Conservation (phyloP, 805 yeast species). For the Ogataea minuta region DNA sequence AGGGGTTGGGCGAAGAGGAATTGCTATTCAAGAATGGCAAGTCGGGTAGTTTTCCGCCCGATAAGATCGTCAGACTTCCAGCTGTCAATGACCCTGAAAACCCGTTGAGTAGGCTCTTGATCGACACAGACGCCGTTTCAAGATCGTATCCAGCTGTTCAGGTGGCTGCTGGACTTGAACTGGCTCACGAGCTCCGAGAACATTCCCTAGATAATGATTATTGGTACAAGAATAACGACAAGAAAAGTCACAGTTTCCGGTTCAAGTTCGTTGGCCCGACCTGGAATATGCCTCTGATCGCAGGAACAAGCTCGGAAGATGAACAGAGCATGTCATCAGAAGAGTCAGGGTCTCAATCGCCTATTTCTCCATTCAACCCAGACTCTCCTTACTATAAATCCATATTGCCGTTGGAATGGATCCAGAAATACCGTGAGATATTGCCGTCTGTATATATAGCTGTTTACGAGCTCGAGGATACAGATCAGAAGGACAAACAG, state of each 20-base stretch:
- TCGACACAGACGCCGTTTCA: slow-evolving; percentile 10
- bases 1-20: slow-evolving; percentile 38
- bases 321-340: slow-evolving; percentile 1
- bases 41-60: slow-evolving; percentile 4
- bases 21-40: slow-evolving; percentile 2
- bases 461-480: slow-evolving; percentile 39
- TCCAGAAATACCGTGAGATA: slow-evolving; percentile 46
- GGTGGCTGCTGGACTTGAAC: slow-evolving; percentile 31
- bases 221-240: slow-evolving; percentile 20
- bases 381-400: slow-evolving; percentile 41
- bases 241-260: slow-evolving; percentile 25
- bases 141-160: slow-evolving; percentile 25
- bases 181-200: slow-evolving; percentile 31
- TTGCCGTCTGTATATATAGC: slow-evolving; percentile 49
- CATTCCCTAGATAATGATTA: slow-evolving; percentile 26
- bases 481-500: slow-evolving; percentile 26
- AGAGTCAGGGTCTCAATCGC: slow-evolving; percentile 20
- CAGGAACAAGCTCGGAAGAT: background rate
- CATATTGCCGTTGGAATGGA: slow-evolving; percentile 48
- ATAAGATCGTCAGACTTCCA: slow-evolving; percentile 9
- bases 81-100: slow-evolving; percentile 5
- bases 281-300: slow-evolving; percentile 23
- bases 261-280: slow-evolving; percentile 33
- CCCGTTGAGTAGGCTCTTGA: slow-evolving; percentile 7
- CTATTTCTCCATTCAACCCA: slow-evolving; percentile 45